Percentiles rank a stretch among this genome's conserved stretches.
phyloP scores from a whole-genome alignment of 768 basidiomycete genomes.

The Mrakia blollopis region DNA sequence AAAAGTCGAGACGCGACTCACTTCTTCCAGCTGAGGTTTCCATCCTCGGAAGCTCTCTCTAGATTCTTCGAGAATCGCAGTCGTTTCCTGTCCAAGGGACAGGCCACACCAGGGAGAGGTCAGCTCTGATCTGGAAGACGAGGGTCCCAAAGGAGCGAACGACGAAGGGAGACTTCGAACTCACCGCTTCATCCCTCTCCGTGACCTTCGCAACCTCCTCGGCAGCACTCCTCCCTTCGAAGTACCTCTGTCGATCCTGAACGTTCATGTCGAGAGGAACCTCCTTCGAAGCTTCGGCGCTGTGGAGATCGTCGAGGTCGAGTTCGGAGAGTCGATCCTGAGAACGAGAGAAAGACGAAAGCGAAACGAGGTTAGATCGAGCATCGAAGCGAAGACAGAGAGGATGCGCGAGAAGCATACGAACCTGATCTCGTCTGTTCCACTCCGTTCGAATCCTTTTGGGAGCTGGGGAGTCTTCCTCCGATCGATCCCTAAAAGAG shows the following conservation, averaged over 20 bases:
- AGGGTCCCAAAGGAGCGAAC: not conserved
- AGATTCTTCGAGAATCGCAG: constrained; percentile 53
- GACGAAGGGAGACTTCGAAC: constrained; percentile 5
- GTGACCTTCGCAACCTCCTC: constrained; percentile 36
- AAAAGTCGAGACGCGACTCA: constrained; percentile 41
- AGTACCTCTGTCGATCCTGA: constrained; percentile 74
- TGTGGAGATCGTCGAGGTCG: constrained; percentile 78
- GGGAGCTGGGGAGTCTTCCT: too few species aligned
- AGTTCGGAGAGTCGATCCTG: constrained; percentile 51
- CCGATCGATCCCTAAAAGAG: not conserved
- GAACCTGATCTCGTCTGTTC: not conserved
- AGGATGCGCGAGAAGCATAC: not conserved
- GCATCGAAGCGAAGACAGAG: not conserved
- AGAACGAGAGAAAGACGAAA: not conserved
- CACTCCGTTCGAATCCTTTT: too few species aligned
- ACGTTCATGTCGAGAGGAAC: constrained; percentile 69
- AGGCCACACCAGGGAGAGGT: not conserved
- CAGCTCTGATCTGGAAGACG: constrained; percentile 28
- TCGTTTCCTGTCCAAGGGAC: not conserved
- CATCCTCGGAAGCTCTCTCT: constrained; percentile 54
- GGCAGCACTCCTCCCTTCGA: constrained; percentile 55
- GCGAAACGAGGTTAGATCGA: not conserved
- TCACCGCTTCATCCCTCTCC: constrained; percentile 37
- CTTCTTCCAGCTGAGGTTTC: constrained; percentile 57
- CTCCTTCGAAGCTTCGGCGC: constrained; percentile 59